These are phyloP conservation scores for Penicillium rolfsii DNA, from an alignment of 2,329 filamentous ascomycete genomes.

Conservation along the genomic window DNA sequence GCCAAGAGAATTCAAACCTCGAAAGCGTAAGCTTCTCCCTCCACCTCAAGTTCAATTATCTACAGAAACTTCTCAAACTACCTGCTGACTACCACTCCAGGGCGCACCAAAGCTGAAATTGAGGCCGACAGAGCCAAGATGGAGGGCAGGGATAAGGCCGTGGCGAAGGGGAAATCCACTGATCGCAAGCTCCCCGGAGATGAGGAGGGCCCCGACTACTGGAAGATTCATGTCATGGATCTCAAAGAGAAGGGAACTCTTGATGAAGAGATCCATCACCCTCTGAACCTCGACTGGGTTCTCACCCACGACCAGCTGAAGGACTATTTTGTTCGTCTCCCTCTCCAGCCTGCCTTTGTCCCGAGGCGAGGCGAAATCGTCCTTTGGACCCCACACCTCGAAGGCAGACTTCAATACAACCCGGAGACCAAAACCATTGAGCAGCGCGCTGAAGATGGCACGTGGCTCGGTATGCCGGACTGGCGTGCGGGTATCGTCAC, in stretches of 20 bases:
- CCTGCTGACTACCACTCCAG: slow-evolving; percentile 10
- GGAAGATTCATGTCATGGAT: slow-evolving; percentile 45
- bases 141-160: not conserved
- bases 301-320: slow-evolving; percentile 52
- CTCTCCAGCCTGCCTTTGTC: slow-evolving; percentile 53
- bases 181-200: slow-evolving; percentile 8
- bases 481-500: slow-evolving; percentile 64
- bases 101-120: slow-evolving; percentile 15
- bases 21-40: slow-evolving; percentile 5
- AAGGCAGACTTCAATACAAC: slow-evolving; percentile 46
- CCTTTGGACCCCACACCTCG: slow-evolving; percentile 51
- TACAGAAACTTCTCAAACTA: not conserved
- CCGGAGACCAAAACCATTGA: slow-evolving; percentile 32
- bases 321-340: slow-evolving; percentile 47
- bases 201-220: slow-evolving; percentile 28
- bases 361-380: slow-evolving; percentile 62
- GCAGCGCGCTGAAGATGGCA: slow-evolving; percentile 40
- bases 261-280: slow-evolving; percentile 54
- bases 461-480: slow-evolving; percentile 44
- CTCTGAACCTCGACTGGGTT: slow-evolving; percentile 60
- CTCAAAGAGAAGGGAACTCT: slow-evolving; percentile 48
- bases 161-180: not conserved
- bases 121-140: slow-evolving; percentile 1
- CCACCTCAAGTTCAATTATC: not conserved
- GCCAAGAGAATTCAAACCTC: not conserved